Percentiles rank a stretch among this genome's conserved stretches.
Evolutionary conservation across 2,329 filamentous ascomycete genomes (phyloP).

Genomic region (Talaromyces sp.): DNA sequence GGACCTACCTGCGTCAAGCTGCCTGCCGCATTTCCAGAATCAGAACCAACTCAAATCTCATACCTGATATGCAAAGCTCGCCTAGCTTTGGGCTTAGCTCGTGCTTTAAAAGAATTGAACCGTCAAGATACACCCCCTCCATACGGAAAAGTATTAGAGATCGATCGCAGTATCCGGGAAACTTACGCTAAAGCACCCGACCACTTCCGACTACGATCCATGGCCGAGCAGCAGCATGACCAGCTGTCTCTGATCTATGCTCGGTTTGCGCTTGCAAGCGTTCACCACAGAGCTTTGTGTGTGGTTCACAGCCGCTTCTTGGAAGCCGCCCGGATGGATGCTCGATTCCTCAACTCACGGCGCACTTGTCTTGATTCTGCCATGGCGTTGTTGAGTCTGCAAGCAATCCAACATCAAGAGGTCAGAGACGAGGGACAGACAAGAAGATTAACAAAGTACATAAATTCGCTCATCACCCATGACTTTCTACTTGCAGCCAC

Average conservation of each 20-base stretch:
- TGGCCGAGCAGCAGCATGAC: slow-evolving; percentile 10
- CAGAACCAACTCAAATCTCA: slow-evolving; percentile 9
- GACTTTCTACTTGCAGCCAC: slow-evolving; percentile 8
- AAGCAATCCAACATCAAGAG: slow-evolving; percentile 6
- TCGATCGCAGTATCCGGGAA: slow-evolving; percentile 1
- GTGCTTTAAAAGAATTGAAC: slow-evolving; percentile 10
- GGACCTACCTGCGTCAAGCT: not conserved
- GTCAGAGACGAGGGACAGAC: not conserved
- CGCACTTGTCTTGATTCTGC: slow-evolving; percentile 5
- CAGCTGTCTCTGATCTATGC: not conserved
- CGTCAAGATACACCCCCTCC: not conserved
- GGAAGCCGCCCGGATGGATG: not conserved
- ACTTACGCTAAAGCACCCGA: slow-evolving; percentile 1
- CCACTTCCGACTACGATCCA: slow-evolving; percentile 7
- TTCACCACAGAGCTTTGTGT: slow-evolving; percentile 3
- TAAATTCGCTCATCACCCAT: not conserved
- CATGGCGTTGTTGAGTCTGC: slow-evolving; percentile 5
- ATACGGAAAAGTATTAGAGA: slow-evolving; percentile 5
- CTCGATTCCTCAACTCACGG: not conserved
- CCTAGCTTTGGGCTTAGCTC: not conserved
- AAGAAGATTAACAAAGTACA: not conserved
- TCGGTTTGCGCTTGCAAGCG: slow-evolving; percentile 6
- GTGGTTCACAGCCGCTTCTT: slow-evolving; percentile 9
- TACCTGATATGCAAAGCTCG: slow-evolving; percentile 5
- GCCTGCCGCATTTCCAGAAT: not conserved